Evolutionary conservation across 768 basidiomycete genomes (phyloP).

Genomic region (Lactarius hengduanensis): DNA sequence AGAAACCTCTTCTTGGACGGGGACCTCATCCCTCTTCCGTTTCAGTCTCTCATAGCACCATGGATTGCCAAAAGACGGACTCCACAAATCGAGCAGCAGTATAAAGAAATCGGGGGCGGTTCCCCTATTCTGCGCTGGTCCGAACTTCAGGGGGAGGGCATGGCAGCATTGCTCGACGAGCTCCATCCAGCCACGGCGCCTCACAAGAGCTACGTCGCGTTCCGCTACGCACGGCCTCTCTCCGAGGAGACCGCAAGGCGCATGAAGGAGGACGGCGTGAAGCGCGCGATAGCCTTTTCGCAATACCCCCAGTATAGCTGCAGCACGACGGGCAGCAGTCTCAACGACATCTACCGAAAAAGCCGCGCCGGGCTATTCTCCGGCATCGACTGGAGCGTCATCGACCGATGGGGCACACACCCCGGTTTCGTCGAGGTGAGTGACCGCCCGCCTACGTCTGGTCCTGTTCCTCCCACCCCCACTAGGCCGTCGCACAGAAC

Average conservation of each 20-base stretch:
- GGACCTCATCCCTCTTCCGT: constrained; percentile 94
- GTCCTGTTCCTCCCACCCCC: no score
- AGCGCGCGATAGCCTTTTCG: constrained; percentile 90
- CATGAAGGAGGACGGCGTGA: constrained; percentile 89
- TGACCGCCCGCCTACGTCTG: constrained; percentile 19
- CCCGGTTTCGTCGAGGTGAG: constrained; percentile 90
- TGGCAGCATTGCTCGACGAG: constrained; percentile 91
- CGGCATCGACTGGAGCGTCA: constrained; percentile 90
- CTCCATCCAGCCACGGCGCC: constrained; percentile 91
- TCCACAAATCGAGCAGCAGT: constrained; percentile 92
- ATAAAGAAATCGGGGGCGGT: constrained; percentile 92
- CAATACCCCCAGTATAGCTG: constrained; percentile 99
- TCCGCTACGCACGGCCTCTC: constrained; percentile 89
- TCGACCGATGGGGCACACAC: constrained; percentile 98
- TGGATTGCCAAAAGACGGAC: constrained; percentile 86
- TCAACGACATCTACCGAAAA: constrained; percentile 85
- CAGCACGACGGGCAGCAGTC: constrained; percentile 94
- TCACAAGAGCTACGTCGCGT: constrained; percentile 94
- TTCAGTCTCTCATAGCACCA: constrained; percentile 86
- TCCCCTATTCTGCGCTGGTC: constrained; percentile 95
- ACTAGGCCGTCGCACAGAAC: constrained; percentile 86
- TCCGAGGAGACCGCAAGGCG: constrained; percentile 79
- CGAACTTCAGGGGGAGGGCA: constrained; percentile 79
- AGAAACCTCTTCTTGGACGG: constrained; percentile 88
- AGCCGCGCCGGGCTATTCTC: constrained; percentile 61